Base-by-base conservation (phyloP, 2,329 filamentous ascomycete species). In the Colletotrichum orchidophilum region DNA sequence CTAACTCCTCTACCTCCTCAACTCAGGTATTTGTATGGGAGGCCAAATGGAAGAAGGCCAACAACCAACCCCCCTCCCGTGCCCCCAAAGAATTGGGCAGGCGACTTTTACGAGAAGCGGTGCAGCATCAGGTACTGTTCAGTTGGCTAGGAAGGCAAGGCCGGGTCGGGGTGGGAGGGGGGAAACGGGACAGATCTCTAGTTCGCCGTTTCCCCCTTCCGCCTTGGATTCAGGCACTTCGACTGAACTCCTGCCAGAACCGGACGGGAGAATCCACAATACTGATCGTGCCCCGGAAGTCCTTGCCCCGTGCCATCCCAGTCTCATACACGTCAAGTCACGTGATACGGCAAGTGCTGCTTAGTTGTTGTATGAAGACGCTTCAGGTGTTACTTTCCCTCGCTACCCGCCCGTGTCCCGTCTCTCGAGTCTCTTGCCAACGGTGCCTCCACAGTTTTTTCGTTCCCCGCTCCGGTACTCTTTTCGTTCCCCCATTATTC, bases 251-350 rank as follows among this genome's bases (percentile, higher is more conserved):
- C 39, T 49, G 58, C 26, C 58, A 27, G 27, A 61, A 61, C 29
- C 13, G 42, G 42, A 61, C 27, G 42, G n/a, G 42, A 18, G 27
- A 50, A 18, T 26, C 42, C 42, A 35, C n/a, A 26, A 29, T 9
- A 13, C 42, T 49, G 18, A 33, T 15, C 13, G n/a, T 46, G 21
- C 39, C 57, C 35, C 35, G 35, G 46, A 13, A 60, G 29, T 35
- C 35, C 24, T 35, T 35, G 46, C 15, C 27, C 18, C n/a, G 24
- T 46, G 35, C 57, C 39, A 11, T 26, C 15, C 26, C 13, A 5
- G 67, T 66, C 67, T 70, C 15, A 63, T 31, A 63, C 58, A 54
- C 7, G 12, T 7, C 18, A n/a, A 21, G 4, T 46, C 68, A 71
- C 68, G 68, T 71, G 68, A 71, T 46, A 3, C 1, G 21, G 7